Conservation (phyloP, 176 grass and related monocot species). For the Aechmea fasciata region DNA sequence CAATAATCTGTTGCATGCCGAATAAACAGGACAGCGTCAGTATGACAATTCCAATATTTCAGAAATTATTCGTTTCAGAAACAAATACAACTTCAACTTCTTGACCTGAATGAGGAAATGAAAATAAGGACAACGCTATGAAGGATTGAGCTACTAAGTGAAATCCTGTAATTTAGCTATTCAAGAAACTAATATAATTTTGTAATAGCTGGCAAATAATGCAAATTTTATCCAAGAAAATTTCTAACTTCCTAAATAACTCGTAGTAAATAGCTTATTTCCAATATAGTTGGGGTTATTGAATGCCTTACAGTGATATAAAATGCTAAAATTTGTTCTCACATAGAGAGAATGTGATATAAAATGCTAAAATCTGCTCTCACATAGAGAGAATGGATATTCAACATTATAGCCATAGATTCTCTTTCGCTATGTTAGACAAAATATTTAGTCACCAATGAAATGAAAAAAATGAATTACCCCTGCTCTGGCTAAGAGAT, state of each 20-base stretch:
- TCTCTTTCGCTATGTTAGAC: neutral
- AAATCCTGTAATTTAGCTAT: neutral
- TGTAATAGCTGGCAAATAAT: neutral
- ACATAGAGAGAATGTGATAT: too few species aligned
- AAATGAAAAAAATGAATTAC: conserved; percentile 32
- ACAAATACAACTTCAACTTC: neutral
- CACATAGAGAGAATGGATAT: too few species aligned
- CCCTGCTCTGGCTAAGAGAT: conserved; percentile 93
- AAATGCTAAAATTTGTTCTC: too few species aligned
- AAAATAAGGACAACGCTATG: neutral
- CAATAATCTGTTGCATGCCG: conserved; percentile 67
- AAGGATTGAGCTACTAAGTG: too few species aligned
- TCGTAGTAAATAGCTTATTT: too few species aligned
- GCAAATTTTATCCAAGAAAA: too few species aligned
- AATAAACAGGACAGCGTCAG: neutral
- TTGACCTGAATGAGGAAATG: neutral
- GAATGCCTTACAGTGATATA: too few species aligned
- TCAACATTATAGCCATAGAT: too few species aligned
- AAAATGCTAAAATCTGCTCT: too few species aligned
- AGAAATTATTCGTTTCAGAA: neutral
- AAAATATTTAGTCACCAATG: conserved; percentile 5
- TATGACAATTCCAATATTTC: neutral
- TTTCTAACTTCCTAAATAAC: too few species aligned
- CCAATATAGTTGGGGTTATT: too few species aligned
- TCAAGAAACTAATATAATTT: neutral